Evolutionary conservation across 139 green algal species (phyloP).

Genomic region (Chlorokybus atmophyticus): DNA sequence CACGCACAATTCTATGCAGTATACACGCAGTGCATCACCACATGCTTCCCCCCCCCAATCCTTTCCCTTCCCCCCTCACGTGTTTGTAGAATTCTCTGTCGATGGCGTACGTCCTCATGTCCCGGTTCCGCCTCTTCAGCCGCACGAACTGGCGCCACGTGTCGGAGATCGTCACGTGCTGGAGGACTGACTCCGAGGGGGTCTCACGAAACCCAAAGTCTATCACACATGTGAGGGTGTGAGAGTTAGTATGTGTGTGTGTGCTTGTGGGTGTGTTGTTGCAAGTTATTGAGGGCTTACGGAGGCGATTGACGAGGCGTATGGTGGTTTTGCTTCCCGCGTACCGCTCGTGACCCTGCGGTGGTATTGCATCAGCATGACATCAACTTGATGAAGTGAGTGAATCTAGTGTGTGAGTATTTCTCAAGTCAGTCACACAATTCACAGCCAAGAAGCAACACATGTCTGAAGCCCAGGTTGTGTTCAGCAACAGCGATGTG

Average conservation of each 20-base stretch:
- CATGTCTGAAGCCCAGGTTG: too few relatives aligned
- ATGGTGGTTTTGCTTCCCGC: slow-evolving; percentile 17
- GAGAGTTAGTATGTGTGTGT: too few relatives aligned
- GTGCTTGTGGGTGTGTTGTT: neutral
- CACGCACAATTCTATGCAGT: too few relatives aligned
- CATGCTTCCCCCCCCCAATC: too few relatives aligned
- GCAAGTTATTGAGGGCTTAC: slow-evolving; percentile 8
- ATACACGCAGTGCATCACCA: too few relatives aligned
- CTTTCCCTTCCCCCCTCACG: too few relatives aligned
- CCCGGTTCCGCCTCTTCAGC: neutral
- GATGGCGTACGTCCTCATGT: neutral
- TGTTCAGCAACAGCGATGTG: too few relatives aligned
- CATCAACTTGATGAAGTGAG: too few relatives aligned
- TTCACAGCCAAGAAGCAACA: too few relatives aligned
- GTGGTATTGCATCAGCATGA: neutral
- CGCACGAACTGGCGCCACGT: neutral
- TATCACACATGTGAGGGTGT: too few relatives aligned
- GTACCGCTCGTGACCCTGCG: slow-evolving; percentile 13
- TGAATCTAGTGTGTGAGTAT: too few relatives aligned
- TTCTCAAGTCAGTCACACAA: too few relatives aligned
- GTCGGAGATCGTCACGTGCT: neutral
- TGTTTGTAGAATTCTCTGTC: neutral
- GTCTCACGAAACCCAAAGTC: neutral
- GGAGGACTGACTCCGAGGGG: neutral
- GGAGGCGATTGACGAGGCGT: slow-evolving; percentile 13